Evolutionary conservation across 2,329 filamentous ascomycete species (phyloP).

Genomic region (Pseudocercospora eumusae): DNA sequence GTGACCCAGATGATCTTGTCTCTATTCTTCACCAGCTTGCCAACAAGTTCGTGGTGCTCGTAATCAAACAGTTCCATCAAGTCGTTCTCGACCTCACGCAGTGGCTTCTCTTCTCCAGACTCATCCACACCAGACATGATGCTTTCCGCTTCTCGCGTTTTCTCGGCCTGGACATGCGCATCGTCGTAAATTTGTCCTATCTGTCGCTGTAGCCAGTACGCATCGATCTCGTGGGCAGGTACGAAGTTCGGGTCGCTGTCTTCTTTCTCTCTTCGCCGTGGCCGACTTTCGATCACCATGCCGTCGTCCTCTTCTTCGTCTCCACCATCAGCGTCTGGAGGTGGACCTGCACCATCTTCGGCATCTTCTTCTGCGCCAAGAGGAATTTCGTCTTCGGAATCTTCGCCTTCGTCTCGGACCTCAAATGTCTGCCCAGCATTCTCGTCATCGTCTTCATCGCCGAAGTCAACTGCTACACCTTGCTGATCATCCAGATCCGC

Average conservation of each 20-base stretch:
- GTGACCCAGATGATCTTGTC: slow-evolving; percentile 97
- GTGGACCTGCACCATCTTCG: slow-evolving; percentile 50
- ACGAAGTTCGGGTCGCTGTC: slow-evolving; percentile 61
- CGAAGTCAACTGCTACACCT: slow-evolving; percentile 96
- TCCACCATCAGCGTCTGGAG: slow-evolving; percentile 49
- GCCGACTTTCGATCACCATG: slow-evolving; percentile 76
- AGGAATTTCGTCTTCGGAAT: slow-evolving; percentile 69
- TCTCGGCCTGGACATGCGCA: slow-evolving; percentile 89
- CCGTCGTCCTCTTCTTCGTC: slow-evolving; percentile 73
- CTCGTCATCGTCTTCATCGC: slow-evolving; percentile 78
- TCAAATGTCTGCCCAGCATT: slow-evolving; percentile 81
- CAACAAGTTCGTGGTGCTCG: slow-evolving; percentile 89
- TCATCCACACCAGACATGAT: slow-evolving; percentile 73
- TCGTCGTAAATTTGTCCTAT: slow-evolving; percentile 87
- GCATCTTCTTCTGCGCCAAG: slow-evolving; percentile 40
- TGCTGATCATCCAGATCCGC: slow-evolving; percentile 85
- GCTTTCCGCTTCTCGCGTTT: slow-evolving; percentile 79
- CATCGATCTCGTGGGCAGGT: slow-evolving; percentile 86
- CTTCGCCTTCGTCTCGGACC: slow-evolving; percentile 76
- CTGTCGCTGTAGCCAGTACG: slow-evolving; percentile 94
- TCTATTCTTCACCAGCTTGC: slow-evolving; percentile 85
- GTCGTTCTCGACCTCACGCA: slow-evolving; percentile 96
- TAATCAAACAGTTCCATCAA: slow-evolving; percentile 98
- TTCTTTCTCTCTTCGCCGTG: slow-evolving; percentile 52
- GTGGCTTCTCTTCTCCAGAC: slow-evolving; percentile 76